Evolutionary conservation across 208 protist genomes (phyloP), one percentile per base, ranked within the genome.

Genomic region (Leishmania turanica): DNA sequence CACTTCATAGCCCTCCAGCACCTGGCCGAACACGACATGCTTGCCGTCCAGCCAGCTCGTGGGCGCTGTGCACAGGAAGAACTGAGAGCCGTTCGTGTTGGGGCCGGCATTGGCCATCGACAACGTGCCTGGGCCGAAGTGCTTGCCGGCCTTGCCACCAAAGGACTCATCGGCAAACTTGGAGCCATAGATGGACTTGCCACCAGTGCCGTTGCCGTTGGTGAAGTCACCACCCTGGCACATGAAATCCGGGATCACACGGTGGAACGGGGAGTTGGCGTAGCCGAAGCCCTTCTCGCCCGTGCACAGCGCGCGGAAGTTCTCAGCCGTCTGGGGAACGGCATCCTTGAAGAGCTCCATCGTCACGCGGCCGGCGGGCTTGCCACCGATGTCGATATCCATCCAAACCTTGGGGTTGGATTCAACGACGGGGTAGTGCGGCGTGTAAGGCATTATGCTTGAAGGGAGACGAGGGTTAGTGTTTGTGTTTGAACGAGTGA

Each of bases 11-110:
- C 96, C 96, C 40, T 97, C 86, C 68, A 98, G 79, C 76, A 99
- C 96, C 86, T 97, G 87, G 45, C 98, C 98, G 77, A 99, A 99
- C 62, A 99, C 98, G 76, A 99, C 97, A 85, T 99, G 98, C 90
- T 99, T 99, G 87, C 96, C 95, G 84, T 99, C 94, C 37, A 99
- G 88, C 95, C 93, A 97, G 75, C 54, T 56, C 66, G 93, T 96
- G 51, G 79, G 80, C 40, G 88, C 90, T 27, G 93, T 96, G 86
- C 91, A 96, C 77, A 98, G 93, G 83, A 98, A 98, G 87, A 98
- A 98, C 89, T 98, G 96, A 11, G 94, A 97, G 60, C 92, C 93
- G 89, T 98, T 98, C 58, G 93, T 98, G 91, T 98, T 99, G 88
- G 90, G 88, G 58, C 96, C 96, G 9, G 92, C 93, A 83, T 98